Evolutionary conservation across 768 basidiomycete species (phyloP), one percentile per base, ranked within the genome.

Genomic region (Boletus sensibilis): DNA sequence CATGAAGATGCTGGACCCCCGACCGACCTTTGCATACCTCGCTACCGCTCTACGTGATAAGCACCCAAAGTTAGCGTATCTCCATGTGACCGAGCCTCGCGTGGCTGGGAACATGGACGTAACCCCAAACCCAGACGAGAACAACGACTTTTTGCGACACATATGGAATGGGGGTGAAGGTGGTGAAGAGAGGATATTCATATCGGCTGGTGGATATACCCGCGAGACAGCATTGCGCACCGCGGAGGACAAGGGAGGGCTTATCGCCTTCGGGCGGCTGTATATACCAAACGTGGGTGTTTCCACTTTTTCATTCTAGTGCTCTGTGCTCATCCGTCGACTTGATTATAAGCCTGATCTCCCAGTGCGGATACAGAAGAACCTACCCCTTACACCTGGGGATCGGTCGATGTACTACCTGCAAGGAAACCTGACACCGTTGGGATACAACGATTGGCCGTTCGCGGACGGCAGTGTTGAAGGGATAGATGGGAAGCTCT

Each of bases 1-100:
- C 42, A 82, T 86, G 82, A 66, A 74, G 8, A 82, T 83, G 80
- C 58, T 64, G 4, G 76, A 87, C 55, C 85, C 84, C 0, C 69
- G 77, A 4, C 81, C 84, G 0, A 80, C 80, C 10, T 88, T 82
- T 71, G 58, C 73, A 0, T 76, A 85, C 66, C 59, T 87, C 34
- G 75, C 81, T 21, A 51, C 70, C 5, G 52, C 76, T 40, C 56
- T 87, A 25, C 65, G 62, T n/a, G 57, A 66, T 41, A 70, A 71
- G 21, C 52, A 64, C 21, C 58, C 63, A 1, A 57, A 68, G 10
- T 64, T 82, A 23, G 81, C 82, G 0, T 87, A 85, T 68, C 58
- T 86, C 5, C 84, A 85, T 57, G 59, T 78, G 21, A 64, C 76
- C 42, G 81, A 84, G 57, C 73, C 79, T 12, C 69, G 73, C 70